These are phyloP conservation scores for Gynostemma pentaphyllum DNA, from an alignment of 306 rosid species.

Conservation along the genomic window DNA sequence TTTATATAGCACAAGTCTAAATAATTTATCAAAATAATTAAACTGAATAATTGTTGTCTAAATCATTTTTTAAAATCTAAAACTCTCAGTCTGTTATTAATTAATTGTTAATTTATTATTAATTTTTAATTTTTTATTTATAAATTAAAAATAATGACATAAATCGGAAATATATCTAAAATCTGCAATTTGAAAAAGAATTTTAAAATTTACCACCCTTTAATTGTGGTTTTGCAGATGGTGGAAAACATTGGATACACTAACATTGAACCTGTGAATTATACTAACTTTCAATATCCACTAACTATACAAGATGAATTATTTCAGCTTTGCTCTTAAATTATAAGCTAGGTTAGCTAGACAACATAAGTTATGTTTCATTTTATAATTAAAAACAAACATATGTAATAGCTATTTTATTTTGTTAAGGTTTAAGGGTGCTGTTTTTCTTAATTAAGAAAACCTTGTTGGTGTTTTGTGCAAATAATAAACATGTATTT, in stretches of 20 bases:
- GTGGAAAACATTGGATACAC: conserved; percentile 30
- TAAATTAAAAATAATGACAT: too few relatives aligned
- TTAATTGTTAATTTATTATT: background rate
- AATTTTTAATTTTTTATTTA: too few relatives aligned
- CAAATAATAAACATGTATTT: conserved; percentile 5
- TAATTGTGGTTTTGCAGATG: conserved; percentile 28
- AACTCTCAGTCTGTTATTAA: background rate
- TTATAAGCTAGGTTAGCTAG: conserved; percentile 3
- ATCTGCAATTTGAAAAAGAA: too few relatives aligned
- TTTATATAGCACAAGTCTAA: too few relatives aligned
- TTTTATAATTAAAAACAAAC: background rate
- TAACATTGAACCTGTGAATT: conserved; percentile 28
- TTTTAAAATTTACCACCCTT: too few relatives aligned
- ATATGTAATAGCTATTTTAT: background rate
- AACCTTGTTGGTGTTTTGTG: background rate
- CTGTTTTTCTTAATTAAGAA: background rate
- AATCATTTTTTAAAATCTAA: too few relatives aligned
- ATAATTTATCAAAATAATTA: too few relatives aligned
- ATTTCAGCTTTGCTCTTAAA: conserved; percentile 27
- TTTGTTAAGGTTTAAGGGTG: background rate
- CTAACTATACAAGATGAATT: conserved; percentile 40
- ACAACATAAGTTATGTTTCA: background rate
- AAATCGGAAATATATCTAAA: too few relatives aligned
- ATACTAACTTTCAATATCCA: conserved; percentile 30
- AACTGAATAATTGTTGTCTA: too few relatives aligned